These are phyloP conservation scores for Apostasia shenzhenica DNA, from an alignment of 106 monocot genomes.

Conservation along the genomic window DNA sequence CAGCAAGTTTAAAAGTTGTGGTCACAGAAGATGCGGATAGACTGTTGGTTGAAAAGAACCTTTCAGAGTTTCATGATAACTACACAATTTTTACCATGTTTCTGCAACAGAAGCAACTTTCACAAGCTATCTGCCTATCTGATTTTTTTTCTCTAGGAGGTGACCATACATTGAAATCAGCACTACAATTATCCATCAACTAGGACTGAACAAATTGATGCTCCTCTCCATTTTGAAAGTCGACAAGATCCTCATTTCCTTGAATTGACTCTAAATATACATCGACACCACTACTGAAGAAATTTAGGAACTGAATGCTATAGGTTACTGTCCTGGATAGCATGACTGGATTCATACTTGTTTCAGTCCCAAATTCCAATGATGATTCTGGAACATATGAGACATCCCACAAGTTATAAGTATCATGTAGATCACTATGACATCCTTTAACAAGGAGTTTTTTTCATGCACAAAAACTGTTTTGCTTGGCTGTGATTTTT, in stretches of 20 bases:
- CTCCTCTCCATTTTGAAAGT: constrained; percentile 17
- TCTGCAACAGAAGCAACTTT: constrained; percentile 31
- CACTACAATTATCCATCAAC: constrained; percentile 74
- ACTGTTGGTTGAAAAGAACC: constrained; percentile 10
- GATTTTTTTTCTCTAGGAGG: background rate
- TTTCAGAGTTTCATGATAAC: constrained; percentile 24
- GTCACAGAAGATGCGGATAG: constrained; percentile 22
- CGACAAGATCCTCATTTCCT: constrained; percentile 28
- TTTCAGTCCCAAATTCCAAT: constrained; percentile 23
- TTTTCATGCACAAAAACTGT: constrained; percentile 26
- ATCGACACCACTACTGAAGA: background rate
- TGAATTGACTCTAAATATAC: constrained; percentile 43
- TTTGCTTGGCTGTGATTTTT: constrained; percentile 4
- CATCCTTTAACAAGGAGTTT: constrained; percentile 11
- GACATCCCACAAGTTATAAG: constrained; percentile 33
- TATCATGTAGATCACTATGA: constrained; percentile 13
- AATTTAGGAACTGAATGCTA: background rate
- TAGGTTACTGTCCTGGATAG: background rate
- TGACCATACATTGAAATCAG: constrained; percentile 28
- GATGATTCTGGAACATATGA: constrained; percentile 63
- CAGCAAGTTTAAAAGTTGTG: constrained; percentile 36
- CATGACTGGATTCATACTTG: background rate
- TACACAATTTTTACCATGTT: constrained; percentile 60
- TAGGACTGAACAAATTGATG: constrained; percentile 23
- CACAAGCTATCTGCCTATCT: background rate